A percentile compares a stretch with the other conserved stretches of the same genome.
phyloP scores from a whole-genome alignment of 1,139 yeast genomes.

The Meyerozyma carpophila region DNA sequence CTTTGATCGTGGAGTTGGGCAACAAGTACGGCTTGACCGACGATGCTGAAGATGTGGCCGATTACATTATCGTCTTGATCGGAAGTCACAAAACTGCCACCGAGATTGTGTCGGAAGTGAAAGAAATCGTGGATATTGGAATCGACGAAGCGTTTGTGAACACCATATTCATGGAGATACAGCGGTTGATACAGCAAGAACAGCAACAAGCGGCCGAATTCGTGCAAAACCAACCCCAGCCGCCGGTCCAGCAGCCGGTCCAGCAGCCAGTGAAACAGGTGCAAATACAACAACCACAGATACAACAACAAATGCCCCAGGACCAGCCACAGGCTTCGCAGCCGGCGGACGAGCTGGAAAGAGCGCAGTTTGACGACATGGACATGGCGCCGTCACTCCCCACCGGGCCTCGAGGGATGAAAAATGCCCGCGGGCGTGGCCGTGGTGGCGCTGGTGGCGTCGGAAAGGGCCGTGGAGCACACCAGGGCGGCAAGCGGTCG shows the following conservation, averaged over 20 bases:
- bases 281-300: conserved; percentile 12
- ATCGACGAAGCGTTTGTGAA: conserved; percentile 47
- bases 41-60: conserved; percentile 76
- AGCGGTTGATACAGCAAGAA: conserved; percentile 22
- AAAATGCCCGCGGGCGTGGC: neutral
- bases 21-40: conserved; percentile 39
- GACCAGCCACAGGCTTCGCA: conserved; percentile 2
- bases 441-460: neutral
- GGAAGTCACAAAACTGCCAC: conserved; percentile 63
- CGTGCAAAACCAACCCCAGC: conserved; percentile 5
- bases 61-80: conserved; percentile 68
- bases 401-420: neutral
- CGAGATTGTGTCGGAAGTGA: conserved; percentile 62
- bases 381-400: conserved; percentile 1
- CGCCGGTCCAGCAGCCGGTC: conserved; percentile 6
- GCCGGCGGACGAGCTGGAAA: neutral
- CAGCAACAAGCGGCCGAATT: conserved; percentile 7
- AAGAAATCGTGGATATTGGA: conserved; percentile 54
- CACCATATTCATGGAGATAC: conserved; percentile 53
- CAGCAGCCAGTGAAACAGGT: conserved; percentile 14
- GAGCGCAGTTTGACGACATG: neutral
- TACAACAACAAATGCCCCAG: conserved; percentile 10
- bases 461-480: neutral
- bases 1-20: conserved; percentile 32
- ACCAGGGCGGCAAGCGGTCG: conserved; percentile 15